Base-by-base conservation (phyloP, 306 rosid species). In the Dryas drummondii region DNA sequence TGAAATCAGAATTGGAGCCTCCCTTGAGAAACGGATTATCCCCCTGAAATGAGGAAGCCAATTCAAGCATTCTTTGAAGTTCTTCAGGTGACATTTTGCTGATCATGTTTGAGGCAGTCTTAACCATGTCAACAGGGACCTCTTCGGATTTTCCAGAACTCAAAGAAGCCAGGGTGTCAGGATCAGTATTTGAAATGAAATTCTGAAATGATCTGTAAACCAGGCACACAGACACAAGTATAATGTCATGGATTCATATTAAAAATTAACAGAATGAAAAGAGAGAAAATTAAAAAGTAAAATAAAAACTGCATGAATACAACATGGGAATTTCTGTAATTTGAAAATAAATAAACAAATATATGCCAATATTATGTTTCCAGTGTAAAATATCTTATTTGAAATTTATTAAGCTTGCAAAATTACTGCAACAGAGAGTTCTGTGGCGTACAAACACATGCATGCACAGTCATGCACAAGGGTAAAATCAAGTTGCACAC, bases 31-130 rank as follows among this genome's bases (percentile, higher is more conserved):
- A 79, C 50, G 90, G 88, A 69, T 73, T 86, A 61, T 57, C 81
- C 44, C 88, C 91, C 71, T 86, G 88, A 82, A 87, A 84, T 40
- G 97, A 87, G 84, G 99, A 82, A 67, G 99, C 91, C 97, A 90
- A 67, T 66, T 86, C 93, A 75, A 94, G 75, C 91, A 90, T 83
- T 69, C 76, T 88, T 68, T 92, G 91, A 72, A 94, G 93, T 64
- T 94, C 99, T 69, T 84, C 91, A 7, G 96, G 90, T 45, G 97
- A 79, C 97, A 92, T 94, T 80, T 94, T 94, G 73, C 91, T 12
- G 19, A 94, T 84, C 93, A 92, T 88, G 77, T 84, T 84, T 50
- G 97, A 82, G 65, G 99, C 91, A 53, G 92, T 81, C 85, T 81
- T 89, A 58, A 90, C 72, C 97, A 94, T 92, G 80, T 94, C 93